A percentile compares a stretch with the other conserved stretches of the same genome.
Evolutionary conservation across 2,329 filamentous ascomycete genomes (phyloP).

Genomic region (Cladosporium sp.): DNA sequence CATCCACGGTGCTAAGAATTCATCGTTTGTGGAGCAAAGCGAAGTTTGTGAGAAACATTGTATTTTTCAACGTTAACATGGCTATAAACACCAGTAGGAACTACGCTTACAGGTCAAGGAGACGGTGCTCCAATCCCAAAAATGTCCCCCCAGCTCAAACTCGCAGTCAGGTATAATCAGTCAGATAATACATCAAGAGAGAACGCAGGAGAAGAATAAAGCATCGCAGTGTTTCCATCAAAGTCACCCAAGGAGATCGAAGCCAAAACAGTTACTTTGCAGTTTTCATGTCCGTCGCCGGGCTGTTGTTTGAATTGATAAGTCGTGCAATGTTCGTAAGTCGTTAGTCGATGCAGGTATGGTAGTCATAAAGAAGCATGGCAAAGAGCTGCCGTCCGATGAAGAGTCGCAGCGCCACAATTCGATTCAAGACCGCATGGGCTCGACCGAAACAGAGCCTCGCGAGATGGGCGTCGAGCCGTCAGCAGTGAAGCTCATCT

Average conservation of each 20-base stretch:
- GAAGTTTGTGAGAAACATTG: too few relatives aligned
- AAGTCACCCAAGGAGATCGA: background rate
- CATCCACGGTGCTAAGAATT: too few relatives aligned
- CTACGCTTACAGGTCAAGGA: background rate
- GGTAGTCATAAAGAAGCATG: background rate
- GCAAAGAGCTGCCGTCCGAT: background rate
- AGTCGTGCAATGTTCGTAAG: background rate
- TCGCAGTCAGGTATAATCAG: background rate
- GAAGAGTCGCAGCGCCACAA: background rate
- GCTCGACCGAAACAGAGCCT: conserved; percentile 4
- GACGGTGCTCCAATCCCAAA: too few relatives aligned
- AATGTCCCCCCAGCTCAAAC: too few relatives aligned
- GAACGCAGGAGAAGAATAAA: background rate
- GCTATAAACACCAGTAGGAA: background rate
- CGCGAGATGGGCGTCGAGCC: conserved; percentile 13
- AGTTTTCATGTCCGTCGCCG: background rate
- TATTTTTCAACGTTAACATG: background rate
- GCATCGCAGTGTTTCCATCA: background rate
- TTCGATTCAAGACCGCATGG: background rate
- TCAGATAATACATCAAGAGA: background rate
- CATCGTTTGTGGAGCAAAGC: too few relatives aligned
- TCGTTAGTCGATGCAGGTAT: background rate
- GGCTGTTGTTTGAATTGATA: background rate
- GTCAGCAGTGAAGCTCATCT: conserved; percentile 27
- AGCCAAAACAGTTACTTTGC: background rate